Conservation (phyloP, 352 stramenopile genomes). For the Pythium chondricola region DNA sequence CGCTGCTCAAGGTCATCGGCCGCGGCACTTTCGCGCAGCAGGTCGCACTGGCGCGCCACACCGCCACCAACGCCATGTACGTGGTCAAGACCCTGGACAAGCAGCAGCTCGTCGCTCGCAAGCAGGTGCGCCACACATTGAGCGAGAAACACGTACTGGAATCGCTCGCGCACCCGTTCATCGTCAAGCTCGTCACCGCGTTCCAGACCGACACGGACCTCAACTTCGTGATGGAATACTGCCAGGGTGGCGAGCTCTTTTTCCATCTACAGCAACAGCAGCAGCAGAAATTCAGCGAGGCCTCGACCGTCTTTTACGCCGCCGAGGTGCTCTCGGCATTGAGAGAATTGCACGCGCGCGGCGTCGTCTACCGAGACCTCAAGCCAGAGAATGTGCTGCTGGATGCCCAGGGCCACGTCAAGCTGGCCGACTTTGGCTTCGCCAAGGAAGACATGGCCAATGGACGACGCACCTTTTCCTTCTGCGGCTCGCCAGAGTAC, state of each 20-base stretch:
- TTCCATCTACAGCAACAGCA: slow-evolving; percentile 79
- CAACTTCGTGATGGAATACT: slow-evolving; percentile 84
- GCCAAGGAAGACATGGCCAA: slow-evolving; percentile 60
- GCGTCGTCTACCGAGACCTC: slow-evolving; percentile 61
- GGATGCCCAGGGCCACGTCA: slow-evolving; percentile 70
- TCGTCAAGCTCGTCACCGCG: slow-evolving; percentile 61
- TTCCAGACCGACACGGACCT: slow-evolving; percentile 77
- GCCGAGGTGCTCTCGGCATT: slow-evolving; percentile 64
- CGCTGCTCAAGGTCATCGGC: slow-evolving; percentile 81
- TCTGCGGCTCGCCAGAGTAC: slow-evolving; percentile 81
- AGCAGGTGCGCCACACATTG: slow-evolving; percentile 75
- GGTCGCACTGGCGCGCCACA: slow-evolving; percentile 63
- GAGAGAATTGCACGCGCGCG: slow-evolving; percentile 33
- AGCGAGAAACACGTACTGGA: slow-evolving; percentile 77
- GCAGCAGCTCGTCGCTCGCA: slow-evolving; percentile 58
- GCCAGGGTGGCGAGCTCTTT: slow-evolving; percentile 78
- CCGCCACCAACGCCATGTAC: slow-evolving; percentile 45
- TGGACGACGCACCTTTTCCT: slow-evolving; percentile 63
- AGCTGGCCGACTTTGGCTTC: slow-evolving; percentile 81
- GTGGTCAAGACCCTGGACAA: slow-evolving; percentile 84
- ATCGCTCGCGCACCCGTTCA: slow-evolving; percentile 60
- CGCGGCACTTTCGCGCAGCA: slow-evolving; percentile 80
- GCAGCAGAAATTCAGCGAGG: slow-evolving; percentile 61
- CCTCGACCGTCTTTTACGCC: slow-evolving; percentile 63
- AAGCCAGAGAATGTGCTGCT: slow-evolving; percentile 80